Base-by-base conservation (phyloP, 441 rosid species). In the Hura crepitans region DNA sequence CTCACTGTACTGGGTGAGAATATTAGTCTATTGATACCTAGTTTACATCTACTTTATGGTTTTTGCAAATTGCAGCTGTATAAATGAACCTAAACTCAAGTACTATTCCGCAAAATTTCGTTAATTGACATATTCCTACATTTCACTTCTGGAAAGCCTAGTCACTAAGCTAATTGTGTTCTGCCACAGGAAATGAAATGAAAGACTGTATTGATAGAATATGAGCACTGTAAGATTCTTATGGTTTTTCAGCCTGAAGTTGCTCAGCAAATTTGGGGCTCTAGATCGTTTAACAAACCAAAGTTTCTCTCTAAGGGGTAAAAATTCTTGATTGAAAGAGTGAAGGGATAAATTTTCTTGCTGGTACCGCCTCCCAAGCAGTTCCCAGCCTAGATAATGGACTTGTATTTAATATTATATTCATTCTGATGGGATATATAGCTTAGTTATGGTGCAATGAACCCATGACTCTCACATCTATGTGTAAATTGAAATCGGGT, bases 141-240 rank as follows among this genome's bases (percentile, higher is more conserved):
- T 42, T 8, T 47, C 56, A 28, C 25, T 39, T 70, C 47, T 42
- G 6, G 37, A 35, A 69, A 15, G 35, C 55, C 62, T n/a, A 53
- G 17, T 50, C 25, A 53, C 17, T 25, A 63, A 62, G 57, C 61
- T 75, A 65, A 39, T 66, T 33, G 68, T 30, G 43, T 25, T 70
- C 37, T 72, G 70, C 74, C 58, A 74, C 72, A 62, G 79, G 66
- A 39, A 66, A 68, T 47, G 55, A 55, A 49, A 72, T 78, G 65
- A 78, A 71, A 42, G 47, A 47, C 31, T n/a, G 35, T 57, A 20
- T 33, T 33, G 49, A 35, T 54, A 28, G 69, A 69, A 65, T 35
- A 25, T 51, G 25, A 65, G 51, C n/a, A 18, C 14, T 39, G 45
- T 45, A 49, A 51, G 66, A 20, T 51, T 15, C 56, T 45, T 54